These are phyloP conservation scores for Mollisiaceae sp. DNA, from an alignment of 2,329 filamentous ascomycete species.

Conservation along the genomic window DNA sequence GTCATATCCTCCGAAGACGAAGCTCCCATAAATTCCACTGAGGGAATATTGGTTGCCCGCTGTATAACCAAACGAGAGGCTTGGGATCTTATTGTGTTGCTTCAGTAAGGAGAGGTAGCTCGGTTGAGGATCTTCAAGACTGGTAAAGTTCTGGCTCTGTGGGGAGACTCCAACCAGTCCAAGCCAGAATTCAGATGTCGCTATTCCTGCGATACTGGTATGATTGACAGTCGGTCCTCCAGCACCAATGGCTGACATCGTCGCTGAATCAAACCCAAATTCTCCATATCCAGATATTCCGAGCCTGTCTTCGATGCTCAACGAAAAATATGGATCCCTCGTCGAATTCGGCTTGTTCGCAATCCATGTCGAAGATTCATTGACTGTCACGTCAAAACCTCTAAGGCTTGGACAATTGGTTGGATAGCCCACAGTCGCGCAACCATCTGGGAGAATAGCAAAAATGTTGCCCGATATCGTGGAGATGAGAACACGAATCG, in stretches of 20 bases:
- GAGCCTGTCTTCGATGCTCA: background rate
- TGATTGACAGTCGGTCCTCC: background rate
- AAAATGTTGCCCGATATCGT: background rate
- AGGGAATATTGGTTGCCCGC: background rate
- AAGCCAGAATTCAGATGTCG: background rate
- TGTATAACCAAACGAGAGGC: background rate
- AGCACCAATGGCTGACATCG: background rate
- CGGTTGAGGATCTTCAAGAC: background rate
- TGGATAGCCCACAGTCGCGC: background rate
- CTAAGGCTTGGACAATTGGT: too few relatives aligned
- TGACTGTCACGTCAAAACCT: background rate
- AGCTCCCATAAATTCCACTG: constrained; percentile 35
- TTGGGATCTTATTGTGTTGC: background rate
- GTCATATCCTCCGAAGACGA: constrained; percentile 49
- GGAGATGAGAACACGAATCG: background rate
- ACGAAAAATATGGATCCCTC: background rate
- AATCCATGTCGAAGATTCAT: background rate
- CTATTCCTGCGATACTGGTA: background rate
- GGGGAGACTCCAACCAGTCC: background rate
- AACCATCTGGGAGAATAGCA: background rate
- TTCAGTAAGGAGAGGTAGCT: background rate
- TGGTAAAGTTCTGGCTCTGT: background rate
- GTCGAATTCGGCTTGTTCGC: background rate
- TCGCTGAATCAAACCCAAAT: background rate
- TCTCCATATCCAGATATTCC: background rate